Conservation (phyloP, 768 basidiomycete genomes). For the Termitomyces sp. region DNA sequence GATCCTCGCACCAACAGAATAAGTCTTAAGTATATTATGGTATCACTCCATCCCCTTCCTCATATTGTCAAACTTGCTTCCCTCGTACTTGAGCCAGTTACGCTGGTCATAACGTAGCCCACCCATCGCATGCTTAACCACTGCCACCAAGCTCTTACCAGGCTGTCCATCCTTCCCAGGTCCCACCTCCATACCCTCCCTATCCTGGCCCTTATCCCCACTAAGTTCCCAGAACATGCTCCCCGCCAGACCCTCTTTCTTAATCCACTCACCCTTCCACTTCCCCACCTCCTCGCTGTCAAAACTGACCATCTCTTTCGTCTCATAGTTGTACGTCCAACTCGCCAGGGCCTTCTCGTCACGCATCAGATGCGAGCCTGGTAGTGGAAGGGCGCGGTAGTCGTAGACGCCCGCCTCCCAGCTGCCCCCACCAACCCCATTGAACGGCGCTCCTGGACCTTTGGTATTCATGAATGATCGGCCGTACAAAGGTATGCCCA, state of each 20-base stretch:
- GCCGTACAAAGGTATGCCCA: slow-evolving; percentile 94
- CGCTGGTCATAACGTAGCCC: slow-evolving; percentile 50
- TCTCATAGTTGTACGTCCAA: slow-evolving; percentile 77
- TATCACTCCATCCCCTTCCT: slow-evolving; percentile 53
- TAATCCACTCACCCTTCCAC: slow-evolving; percentile 82
- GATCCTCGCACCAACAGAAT: no score
- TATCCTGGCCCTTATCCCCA: slow-evolving; percentile 70
- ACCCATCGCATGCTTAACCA: slow-evolving; percentile 80
- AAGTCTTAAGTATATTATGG: neutral
- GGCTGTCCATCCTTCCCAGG: slow-evolving; percentile 71
- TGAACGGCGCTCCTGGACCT: slow-evolving; percentile 78
- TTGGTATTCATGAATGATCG: slow-evolving; percentile 83
- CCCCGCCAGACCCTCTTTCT: slow-evolving; percentile 72
- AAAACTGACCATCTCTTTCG: slow-evolving; percentile 79
- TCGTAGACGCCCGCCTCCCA: slow-evolving; percentile 95
- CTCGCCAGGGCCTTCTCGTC: slow-evolving; percentile 72
- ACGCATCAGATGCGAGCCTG: slow-evolving; percentile 59
- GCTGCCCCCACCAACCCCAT: slow-evolving; percentile 79
- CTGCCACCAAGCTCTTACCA: slow-evolving; percentile 65
- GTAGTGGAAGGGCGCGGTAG: slow-evolving; percentile 84
- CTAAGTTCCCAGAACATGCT: slow-evolving; percentile 96
- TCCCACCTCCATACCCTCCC: slow-evolving; percentile 73
- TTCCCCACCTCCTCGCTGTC: slow-evolving; percentile 66
- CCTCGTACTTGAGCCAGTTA: slow-evolving; percentile 83
- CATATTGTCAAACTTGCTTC: slow-evolving; percentile 80